Conservation (phyloP, 1,284 basidiomycete genomes). For the Puccinia horiana region DNA sequence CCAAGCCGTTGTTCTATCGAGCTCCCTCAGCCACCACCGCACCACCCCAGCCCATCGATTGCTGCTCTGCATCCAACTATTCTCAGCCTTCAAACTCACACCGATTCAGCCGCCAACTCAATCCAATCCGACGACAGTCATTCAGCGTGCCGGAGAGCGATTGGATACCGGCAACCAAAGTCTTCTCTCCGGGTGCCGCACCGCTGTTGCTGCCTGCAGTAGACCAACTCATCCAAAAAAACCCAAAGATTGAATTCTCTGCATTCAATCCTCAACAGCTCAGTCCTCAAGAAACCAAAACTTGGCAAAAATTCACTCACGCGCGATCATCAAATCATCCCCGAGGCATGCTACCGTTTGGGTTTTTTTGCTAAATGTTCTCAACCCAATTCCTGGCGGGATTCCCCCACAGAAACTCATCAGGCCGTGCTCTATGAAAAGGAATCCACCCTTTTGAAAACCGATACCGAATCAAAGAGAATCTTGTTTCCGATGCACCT, state of each 20-base stretch:
- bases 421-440: background rate
- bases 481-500: slow-evolving; percentile 14
- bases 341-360: background rate
- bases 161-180: slow-evolving; percentile 1
- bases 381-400: background rate
- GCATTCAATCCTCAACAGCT: background rate
- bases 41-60: background rate
- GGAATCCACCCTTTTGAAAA: background rate
- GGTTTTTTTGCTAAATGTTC: background rate
- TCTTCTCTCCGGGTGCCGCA: background rate
- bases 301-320: background rate
- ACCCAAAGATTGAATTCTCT: background rate
- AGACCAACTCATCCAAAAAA: background rate
- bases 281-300: slow-evolving; percentile 1
- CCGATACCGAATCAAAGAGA: background rate
- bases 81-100: background rate
- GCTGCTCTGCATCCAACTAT: slow-evolving; percentile 12
- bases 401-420: background rate
- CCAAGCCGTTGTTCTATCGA: background rate
- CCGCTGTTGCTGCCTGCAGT: slow-evolving; percentile 20
- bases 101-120: background rate
- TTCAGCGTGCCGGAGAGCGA: slow-evolving; percentile 2
- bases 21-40: background rate
- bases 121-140: background rate
- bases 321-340: background rate